Evolutionary conservation across 805 yeast species (phyloP).

Genomic region (Starmerella roubikii): DNA sequence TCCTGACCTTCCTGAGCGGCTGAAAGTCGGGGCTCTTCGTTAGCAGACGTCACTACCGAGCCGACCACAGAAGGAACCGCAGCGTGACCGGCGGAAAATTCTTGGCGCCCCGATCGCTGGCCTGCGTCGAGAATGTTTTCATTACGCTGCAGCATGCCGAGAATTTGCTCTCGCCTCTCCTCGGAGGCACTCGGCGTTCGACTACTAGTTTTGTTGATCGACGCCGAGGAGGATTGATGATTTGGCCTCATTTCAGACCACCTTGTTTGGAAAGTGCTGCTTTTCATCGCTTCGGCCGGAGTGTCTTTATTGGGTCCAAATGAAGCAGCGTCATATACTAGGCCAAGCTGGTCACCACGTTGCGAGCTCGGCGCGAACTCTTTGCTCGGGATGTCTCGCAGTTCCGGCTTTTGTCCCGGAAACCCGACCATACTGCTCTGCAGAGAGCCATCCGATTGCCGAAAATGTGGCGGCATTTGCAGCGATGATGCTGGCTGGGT

Average conservation of each 20-base stretch:
- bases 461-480: too few relatives aligned
- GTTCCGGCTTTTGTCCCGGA: not conserved
- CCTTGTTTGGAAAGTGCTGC: too few relatives aligned
- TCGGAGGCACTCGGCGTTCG: not conserved
- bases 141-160: not conserved
- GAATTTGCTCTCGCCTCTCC: not conserved
- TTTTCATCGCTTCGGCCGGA: not conserved
- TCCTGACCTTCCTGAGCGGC: too few relatives aligned
- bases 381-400: not conserved
- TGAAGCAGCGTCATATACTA: not conserved
- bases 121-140: not conserved
- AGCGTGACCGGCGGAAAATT: constrained; percentile 3
- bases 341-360: not conserved
- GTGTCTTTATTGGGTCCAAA: too few relatives aligned
- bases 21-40: not conserved
- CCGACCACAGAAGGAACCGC: constrained; percentile 8
- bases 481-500: too few relatives aligned
- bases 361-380: not conserved
- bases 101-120: constrained; percentile 1
- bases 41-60: constrained; percentile 2
- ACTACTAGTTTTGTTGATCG: too few relatives aligned
- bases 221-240: too few relatives aligned
- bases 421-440: not conserved
- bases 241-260: too few relatives aligned
- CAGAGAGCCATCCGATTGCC: too few relatives aligned